A percentile compares a stretch with the other conserved stretches of the same genome.
phyloP scores from a whole-genome alignment of 257 asterid genomes.

The Gynochthodes officinalis region DNA sequence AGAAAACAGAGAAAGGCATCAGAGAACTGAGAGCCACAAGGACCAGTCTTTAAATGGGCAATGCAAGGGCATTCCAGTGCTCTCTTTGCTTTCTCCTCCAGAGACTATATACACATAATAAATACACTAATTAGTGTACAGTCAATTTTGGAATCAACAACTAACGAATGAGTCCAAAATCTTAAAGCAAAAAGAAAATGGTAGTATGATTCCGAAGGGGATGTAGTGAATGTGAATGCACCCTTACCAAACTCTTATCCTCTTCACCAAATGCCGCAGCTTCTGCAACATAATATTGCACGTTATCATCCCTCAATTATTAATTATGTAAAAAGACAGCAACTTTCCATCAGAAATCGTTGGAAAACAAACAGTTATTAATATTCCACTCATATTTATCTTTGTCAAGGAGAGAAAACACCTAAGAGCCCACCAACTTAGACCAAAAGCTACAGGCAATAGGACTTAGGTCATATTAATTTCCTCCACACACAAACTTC shows the following conservation, averaged over 20 bases:
- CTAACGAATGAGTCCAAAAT: not conserved
- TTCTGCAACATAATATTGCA: conserved; percentile 30
- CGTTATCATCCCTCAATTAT: not conserved
- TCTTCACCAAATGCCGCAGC: conserved; percentile 74
- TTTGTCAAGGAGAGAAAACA: too few relatives aligned
- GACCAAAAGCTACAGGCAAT: too few relatives aligned
- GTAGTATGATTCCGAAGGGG: not conserved
- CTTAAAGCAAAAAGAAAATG: not conserved
- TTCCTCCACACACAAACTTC: too few relatives aligned
- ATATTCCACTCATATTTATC: too few relatives aligned
- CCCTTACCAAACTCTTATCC: conserved; percentile 33
- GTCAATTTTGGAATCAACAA: not conserved
- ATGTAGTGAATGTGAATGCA: not conserved
- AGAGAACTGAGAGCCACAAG: conserved; percentile 80
- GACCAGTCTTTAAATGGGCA: conserved; percentile 64
- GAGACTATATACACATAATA: conserved; percentile 27
- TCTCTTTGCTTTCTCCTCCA: conserved; percentile 67
- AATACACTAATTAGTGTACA: too few relatives aligned
- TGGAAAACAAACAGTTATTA: too few relatives aligned
- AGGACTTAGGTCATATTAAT: too few relatives aligned
- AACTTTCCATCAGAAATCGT: not conserved
- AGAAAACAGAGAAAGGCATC: conserved; percentile 85
- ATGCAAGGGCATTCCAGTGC: conserved; percentile 95
- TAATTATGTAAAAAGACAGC: not conserved
- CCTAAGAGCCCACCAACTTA: too few relatives aligned